phyloP scores from a whole-genome alignment of 202 grass and related monocot genomes.

The Brachypodium distachyon region DNA sequence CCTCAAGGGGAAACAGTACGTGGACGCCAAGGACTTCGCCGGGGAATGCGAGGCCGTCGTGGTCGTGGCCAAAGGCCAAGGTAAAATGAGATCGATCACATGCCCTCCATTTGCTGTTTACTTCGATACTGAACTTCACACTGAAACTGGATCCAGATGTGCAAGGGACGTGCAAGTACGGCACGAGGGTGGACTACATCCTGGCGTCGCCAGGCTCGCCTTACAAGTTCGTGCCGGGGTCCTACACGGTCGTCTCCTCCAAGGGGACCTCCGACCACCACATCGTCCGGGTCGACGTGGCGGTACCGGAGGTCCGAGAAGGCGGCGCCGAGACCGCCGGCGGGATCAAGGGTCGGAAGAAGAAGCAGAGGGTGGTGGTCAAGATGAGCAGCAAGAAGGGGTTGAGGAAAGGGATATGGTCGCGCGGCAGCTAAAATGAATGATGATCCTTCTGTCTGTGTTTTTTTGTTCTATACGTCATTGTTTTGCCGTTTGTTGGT shows the following conservation, averaged over 20 bases:
- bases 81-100: constrained; percentile 17
- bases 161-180: constrained; percentile 95
- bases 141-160: constrained; percentile 51
- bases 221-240: constrained; percentile 87
- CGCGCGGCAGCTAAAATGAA: too few species aligned
- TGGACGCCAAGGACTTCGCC: constrained; percentile 87
- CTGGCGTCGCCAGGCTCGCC: constrained; percentile 61
- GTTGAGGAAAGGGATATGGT: constrained; percentile 59
- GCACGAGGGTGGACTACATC: constrained; percentile 91
- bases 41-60: constrained; percentile 98
- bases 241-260: constrained; percentile 82
- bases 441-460: background rate
- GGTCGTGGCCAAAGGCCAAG: constrained; percentile 94
- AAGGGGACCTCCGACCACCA: constrained; percentile 95
- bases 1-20: constrained; percentile 72
- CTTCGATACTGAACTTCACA: background rate
- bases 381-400: constrained; percentile 43
- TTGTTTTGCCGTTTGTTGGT: background rate
- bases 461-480: background rate
- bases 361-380: constrained; percentile 42
- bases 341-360: background rate
- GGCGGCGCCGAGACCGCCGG: background rate
- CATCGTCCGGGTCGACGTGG: constrained; percentile 71
- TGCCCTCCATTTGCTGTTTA: background rate
- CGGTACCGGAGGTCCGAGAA: constrained; percentile 14